Evolutionary conservation across 192 early-diverging fungal species (phyloP).

Genomic region (Coemansia sp.): DNA sequence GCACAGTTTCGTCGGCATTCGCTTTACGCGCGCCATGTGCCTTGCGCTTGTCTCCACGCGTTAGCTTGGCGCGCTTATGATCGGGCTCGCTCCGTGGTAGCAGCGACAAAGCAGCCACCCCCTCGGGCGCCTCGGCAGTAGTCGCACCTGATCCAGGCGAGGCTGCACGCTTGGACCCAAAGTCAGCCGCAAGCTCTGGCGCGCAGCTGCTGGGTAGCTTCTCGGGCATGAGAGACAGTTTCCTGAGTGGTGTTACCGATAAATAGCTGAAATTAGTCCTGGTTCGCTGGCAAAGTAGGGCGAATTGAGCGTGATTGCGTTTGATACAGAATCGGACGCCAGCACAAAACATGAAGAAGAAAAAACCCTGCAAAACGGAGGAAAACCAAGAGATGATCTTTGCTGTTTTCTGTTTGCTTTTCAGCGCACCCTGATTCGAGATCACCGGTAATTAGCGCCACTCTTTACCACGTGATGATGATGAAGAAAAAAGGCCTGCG

Average conservation of each 20-base stretch:
- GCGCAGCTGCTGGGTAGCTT: background rate
- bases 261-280: background rate
- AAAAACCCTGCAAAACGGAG: background rate
- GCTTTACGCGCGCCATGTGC: constrained; percentile 22
- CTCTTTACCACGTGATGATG: too few relatives aligned
- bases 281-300: background rate
- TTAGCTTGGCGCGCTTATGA: constrained; percentile 32
- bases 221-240: background rate
- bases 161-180: constrained; percentile 3
- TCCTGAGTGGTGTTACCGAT: background rate
- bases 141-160: background rate
- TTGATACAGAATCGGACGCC: background rate
- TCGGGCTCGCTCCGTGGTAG: constrained; percentile 2
- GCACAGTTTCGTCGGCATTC: constrained; percentile 36
- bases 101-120: background rate
- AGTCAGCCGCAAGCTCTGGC: background rate
- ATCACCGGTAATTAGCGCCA: too few relatives aligned
- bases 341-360: background rate
- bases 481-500: too few relatives aligned
- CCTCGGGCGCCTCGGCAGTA: background rate
- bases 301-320: background rate
- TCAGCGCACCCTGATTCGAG: too few relatives aligned
- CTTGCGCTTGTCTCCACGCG: constrained; percentile 12
- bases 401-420: too few relatives aligned
- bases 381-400: background rate